Evolutionary conservation across 352 stramenopile genomes (phyloP), one percentile per base, ranked within the genome.

Genomic region (Globisporangium takayamanum): DNA sequence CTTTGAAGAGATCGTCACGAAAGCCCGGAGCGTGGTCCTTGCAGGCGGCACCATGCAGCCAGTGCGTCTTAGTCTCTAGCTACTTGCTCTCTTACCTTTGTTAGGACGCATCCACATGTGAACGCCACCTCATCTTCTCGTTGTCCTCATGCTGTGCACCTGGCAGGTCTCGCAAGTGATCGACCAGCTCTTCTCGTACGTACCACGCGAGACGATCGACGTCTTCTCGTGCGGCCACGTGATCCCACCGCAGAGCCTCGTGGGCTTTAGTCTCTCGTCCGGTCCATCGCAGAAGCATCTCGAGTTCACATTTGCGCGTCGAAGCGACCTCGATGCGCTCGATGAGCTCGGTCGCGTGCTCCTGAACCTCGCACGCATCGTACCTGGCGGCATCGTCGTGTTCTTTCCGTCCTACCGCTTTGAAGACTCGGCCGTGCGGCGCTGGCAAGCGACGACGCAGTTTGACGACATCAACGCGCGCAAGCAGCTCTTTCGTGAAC

Each of bases 221-320:
- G 68, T 97, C 2, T 99, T 99, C 73, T 98, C 95, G 0, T 99
- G 97, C 62, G 95, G 94, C n/a, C 97, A 99, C 70, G 96, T 99
- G 1, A 98, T 99, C 66, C 88, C 95, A 52, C 72, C 80, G 0
- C 73, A 88, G 58, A 97, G 99, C 69, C 80, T 99, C 25, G 46
- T 92, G 2, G 80, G 77, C 18, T 88, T 90, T 53, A 92, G 70
- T 26, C 61, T 93, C 20, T 75, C 78, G 11, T 70, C 65, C 18
- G 96, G 93, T 33, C 92, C 95, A 15, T 93, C 84, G 15, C 76
- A 87, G 20, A 79, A 89, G 46, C 84, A 89, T 53, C 80, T 99
- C 45, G 92, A 99, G 64, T 98, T 99, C 70, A 97, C 92, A 0
- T 98, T 95, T 68, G 74, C 78, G 7, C 80, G 84, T 33, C 76